phyloP scores from a whole-genome alignment of 345 rosid genomes.

The Linum tenue region DNA sequence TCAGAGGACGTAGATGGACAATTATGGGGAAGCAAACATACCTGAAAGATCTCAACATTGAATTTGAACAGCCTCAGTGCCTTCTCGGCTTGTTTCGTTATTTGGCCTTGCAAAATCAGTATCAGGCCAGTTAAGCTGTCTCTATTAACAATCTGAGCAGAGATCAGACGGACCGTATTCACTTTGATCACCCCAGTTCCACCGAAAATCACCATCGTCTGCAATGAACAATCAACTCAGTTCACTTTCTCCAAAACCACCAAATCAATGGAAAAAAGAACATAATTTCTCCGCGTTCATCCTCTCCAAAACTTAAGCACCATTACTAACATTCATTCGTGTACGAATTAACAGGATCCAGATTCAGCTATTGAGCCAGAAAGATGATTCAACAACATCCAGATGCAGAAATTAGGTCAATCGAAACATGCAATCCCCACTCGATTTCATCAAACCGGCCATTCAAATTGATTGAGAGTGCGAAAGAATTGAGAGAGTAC shows the following conservation, averaged over 20 bases:
- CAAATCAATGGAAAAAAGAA: background rate
- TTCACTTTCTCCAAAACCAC: background rate
- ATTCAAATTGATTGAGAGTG: slow-evolving; percentile 4
- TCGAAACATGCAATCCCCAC: background rate
- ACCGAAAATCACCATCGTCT: slow-evolving; percentile 62
- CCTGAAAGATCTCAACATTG: slow-evolving; percentile 88
- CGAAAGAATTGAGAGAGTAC: slow-evolving; percentile 23
- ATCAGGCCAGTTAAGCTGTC: slow-evolving; percentile 58
- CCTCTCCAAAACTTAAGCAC: background rate
- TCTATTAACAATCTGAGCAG: slow-evolving; percentile 44
- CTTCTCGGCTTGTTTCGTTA: slow-evolving; percentile 69
- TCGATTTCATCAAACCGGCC: slow-evolving; percentile 14
- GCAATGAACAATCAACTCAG: slow-evolving; percentile 15
- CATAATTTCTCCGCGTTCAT: background rate
- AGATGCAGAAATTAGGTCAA: background rate
- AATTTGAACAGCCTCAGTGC: slow-evolving; percentile 62
- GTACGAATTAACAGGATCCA: background rate
- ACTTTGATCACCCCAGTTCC: slow-evolving; percentile 66
- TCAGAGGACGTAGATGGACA: background rate
- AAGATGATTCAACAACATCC: background rate
- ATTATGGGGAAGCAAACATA: slow-evolving; percentile 10
- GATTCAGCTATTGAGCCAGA: background rate
- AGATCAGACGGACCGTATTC: slow-evolving; percentile 42
- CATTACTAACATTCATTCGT: background rate
- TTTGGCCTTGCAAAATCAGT: slow-evolving; percentile 56